Percentiles rank a stretch among this genome's conserved stretches.
phyloP scores from a whole-genome alignment of 169 alveolate species.

The Plasmodium inui region DNA sequence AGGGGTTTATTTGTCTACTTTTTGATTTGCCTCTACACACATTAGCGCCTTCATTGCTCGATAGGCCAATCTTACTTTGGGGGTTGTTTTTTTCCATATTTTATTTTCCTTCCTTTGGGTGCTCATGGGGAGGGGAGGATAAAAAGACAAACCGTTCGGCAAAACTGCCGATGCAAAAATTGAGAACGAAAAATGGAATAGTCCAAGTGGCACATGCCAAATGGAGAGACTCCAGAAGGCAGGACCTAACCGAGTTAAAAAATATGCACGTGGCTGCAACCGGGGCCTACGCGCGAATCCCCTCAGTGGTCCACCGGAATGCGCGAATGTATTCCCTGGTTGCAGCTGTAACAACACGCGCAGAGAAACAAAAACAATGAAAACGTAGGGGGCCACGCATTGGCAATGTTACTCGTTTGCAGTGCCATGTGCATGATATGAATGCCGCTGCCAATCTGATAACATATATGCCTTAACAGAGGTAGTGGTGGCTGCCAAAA shows the following conservation, averaged over 20 bases:
- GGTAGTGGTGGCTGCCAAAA: not conserved
- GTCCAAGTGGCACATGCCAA: not conserved
- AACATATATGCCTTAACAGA: not conserved
- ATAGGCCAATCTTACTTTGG: not conserved
- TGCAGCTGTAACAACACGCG: not conserved
- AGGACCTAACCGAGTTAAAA: not conserved
- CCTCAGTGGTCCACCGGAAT: not conserved
- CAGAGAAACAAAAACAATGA: not conserved
- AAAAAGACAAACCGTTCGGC: not conserved
- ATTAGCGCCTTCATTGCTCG: not conserved
- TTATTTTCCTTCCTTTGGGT: not conserved
- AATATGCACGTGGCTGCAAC: not conserved
- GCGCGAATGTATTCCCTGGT: not conserved
- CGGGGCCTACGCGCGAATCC: not conserved
- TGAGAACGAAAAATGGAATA: not conserved
- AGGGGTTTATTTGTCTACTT: constrained; percentile 5
- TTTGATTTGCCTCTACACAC: not conserved
- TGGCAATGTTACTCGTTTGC: not conserved
- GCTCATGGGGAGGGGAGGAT: not conserved
- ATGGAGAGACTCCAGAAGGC: not conserved
- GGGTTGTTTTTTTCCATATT: constrained; percentile 12
- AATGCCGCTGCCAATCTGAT: not conserved
- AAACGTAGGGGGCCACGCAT: not conserved
- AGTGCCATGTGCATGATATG: not conserved
- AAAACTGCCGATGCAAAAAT: not conserved